These are phyloP conservation scores for Aulographum hederae DNA, from an alignment of 2,329 filamentous ascomycete species.

Conservation along the genomic window DNA sequence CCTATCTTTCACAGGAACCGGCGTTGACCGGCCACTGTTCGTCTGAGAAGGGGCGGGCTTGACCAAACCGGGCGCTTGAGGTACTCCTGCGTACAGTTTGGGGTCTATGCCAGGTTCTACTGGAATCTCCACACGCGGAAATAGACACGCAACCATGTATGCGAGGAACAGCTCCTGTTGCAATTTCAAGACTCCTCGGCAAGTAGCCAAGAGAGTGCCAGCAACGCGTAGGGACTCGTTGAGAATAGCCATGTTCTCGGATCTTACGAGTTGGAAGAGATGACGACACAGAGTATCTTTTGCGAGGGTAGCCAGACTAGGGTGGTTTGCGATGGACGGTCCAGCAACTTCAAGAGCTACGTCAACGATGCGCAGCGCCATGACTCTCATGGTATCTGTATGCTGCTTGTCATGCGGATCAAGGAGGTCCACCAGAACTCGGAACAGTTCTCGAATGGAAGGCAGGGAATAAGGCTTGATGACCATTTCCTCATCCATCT, in stretches of 20 bases:
- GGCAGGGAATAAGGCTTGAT: constrained; percentile 84
- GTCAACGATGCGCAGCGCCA: constrained; percentile 93
- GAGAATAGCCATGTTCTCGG: constrained; percentile 87
- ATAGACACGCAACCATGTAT: constrained; percentile 83
- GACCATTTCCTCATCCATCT: constrained; percentile 20
- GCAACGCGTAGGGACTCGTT: constrained; percentile 86
- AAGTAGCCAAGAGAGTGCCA: constrained; percentile 78
- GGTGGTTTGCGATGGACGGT: constrained; percentile 84
- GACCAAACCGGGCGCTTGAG: constrained; percentile 72
- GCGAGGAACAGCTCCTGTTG: constrained; percentile 94
- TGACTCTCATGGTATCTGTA: constrained; percentile 88
- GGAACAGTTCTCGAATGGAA: constrained; percentile 84
- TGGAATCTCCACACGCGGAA: constrained; percentile 87
- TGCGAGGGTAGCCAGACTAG: constrained; percentile 68
- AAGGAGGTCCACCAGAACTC: constrained; percentile 81
- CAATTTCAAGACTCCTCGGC: constrained; percentile 74
- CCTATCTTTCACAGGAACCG: constrained; percentile 78
- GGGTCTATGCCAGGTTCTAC: constrained; percentile 80
- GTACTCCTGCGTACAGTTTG: constrained; percentile 79
- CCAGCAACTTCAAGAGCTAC: constrained; percentile 93
- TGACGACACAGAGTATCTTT: constrained; percentile 88
- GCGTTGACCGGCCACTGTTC: constrained; percentile 69
- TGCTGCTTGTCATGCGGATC: constrained; percentile 87
- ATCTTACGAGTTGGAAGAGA: constrained; percentile 87
- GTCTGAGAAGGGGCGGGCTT: constrained; percentile 53